Conservation (phyloP, 352 stramenopile genomes). For the Phytophthora idaei region DNA sequence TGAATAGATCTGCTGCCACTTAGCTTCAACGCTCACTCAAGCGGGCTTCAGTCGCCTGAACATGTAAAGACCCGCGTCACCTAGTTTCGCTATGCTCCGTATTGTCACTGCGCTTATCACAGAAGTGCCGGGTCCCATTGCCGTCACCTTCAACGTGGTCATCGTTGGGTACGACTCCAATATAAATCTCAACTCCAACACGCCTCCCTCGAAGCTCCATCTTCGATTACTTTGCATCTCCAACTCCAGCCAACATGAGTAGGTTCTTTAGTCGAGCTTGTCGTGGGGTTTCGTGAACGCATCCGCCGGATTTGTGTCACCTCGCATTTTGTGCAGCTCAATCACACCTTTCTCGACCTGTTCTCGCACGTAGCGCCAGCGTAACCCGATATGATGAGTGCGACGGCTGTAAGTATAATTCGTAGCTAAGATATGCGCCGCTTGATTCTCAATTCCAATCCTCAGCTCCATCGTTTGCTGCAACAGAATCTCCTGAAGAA, state of each 20-base stretch:
- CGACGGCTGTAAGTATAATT: conserved; percentile 3
- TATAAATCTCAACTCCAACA: not conserved
- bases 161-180: no score
- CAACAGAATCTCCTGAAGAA: not conserved
- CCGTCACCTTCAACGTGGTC: no score
- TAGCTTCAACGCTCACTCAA: no score
- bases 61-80: no score
- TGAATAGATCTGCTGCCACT: no score
- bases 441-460: not conserved
- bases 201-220: not conserved
- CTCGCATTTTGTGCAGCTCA: not conserved
- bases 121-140: no score
- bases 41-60: no score
- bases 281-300: not conserved
- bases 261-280: not conserved
- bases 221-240: not conserved
- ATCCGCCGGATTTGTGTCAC: not conserved
- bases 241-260: not conserved
- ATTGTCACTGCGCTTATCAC: no score
- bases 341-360: not conserved
- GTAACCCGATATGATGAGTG: conserved; percentile 1
- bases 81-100: no score
- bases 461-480: not conserved
- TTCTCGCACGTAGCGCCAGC: conserved; percentile 2
- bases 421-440: not conserved